These are phyloP conservation scores for Mycosarcoma maydis DNA, from an alignment of 1,284 basidiomycete genomes.

Conservation along the genomic window DNA sequence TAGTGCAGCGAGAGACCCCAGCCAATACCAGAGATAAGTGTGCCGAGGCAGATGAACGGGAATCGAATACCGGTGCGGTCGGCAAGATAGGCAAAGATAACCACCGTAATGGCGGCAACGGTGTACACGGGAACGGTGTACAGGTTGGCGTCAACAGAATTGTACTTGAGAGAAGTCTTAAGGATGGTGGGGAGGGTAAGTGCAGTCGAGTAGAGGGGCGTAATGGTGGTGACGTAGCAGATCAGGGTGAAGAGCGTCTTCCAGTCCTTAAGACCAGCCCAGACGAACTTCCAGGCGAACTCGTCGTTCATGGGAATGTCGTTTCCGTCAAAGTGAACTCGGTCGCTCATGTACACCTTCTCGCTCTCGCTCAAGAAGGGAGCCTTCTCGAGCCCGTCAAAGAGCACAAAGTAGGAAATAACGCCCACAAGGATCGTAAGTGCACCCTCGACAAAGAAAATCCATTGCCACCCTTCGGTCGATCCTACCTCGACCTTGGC, in stretches of 20 bases:
- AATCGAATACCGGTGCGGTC: conserved; percentile 47
- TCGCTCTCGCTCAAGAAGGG: conserved; percentile 52
- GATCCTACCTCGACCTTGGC: conserved; percentile 55
- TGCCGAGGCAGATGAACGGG: conserved; percentile 48
- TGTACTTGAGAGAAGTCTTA: conserved; percentile 53
- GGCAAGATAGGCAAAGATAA: conserved; percentile 51
- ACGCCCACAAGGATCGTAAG: conserved; percentile 69
- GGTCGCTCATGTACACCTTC: conserved; percentile 50
- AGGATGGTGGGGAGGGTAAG: conserved; percentile 60
- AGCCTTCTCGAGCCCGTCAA: conserved; percentile 47
- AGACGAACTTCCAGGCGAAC: conserved; percentile 53
- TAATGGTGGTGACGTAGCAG: conserved; percentile 55
- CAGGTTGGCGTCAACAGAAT: conserved; percentile 53
- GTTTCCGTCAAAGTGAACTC: conserved; percentile 51
- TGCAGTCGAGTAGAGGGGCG: conserved; percentile 56
- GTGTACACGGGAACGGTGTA: conserved; percentile 69
- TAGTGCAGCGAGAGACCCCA: conserved; percentile 49
- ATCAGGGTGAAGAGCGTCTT: conserved; percentile 54
- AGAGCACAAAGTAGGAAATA: conserved; percentile 58
- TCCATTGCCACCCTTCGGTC: conserved; percentile 38
- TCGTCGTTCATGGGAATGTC: conserved; percentile 57
- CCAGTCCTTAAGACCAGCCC: conserved; percentile 56
- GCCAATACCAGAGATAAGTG: conserved; percentile 47
- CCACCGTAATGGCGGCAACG: conserved; percentile 66
- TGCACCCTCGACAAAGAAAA: conserved; percentile 71